Evolutionary conservation across 257 asterid species (phyloP), one percentile per base, ranked within the genome.

Genomic region (Ophiorrhiza pumila): DNA sequence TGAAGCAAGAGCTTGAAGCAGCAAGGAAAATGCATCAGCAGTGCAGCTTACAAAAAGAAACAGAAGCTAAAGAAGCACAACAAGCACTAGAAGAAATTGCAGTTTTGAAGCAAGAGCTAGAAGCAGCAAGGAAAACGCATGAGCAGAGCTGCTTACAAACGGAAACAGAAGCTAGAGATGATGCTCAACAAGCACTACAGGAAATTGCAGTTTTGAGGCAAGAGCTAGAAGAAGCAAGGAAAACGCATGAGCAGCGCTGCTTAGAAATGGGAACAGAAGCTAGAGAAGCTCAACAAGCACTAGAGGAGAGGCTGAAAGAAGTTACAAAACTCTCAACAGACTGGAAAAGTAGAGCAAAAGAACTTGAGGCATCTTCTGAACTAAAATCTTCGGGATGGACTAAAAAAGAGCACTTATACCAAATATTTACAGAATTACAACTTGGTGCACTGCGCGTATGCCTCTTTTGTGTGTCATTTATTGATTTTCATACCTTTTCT

Each of bases 381-480:
- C 81, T 88, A 50, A 83, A 76, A 80, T 69, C 87, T 4, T 60
- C 81, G 72, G 5, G 64, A 41, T 89, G 96, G 98, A 89, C 63
- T 71, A 92, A 95, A 87, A 87, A 81, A 76, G 81, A 90, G 74
- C 76, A 83, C 31, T 71, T 84, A 67, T 89, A 83, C 84, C 90
- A 82, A 29, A 86, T 76, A 74, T 89, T 84, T 78, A 84, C 91
- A 11, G 96, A 92, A 61, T 85, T 83, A 79, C 97, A 92, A 87
- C 99, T 92, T 45, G 96, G 93, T 22, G 96, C 96, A 32, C 70
- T 95, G 59, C 94, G 83, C 25, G 99, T 95, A 89, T 61, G 92
- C 75, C 72, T 43, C 72, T 34, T 42, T 47, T 63, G 39, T 23
- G 17, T 72, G 14, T 37, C 58, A 23, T 74, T 29, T 67, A 43